Conservation (phyloP, 441 rosid genomes). For the Manihot esculenta region DNA sequence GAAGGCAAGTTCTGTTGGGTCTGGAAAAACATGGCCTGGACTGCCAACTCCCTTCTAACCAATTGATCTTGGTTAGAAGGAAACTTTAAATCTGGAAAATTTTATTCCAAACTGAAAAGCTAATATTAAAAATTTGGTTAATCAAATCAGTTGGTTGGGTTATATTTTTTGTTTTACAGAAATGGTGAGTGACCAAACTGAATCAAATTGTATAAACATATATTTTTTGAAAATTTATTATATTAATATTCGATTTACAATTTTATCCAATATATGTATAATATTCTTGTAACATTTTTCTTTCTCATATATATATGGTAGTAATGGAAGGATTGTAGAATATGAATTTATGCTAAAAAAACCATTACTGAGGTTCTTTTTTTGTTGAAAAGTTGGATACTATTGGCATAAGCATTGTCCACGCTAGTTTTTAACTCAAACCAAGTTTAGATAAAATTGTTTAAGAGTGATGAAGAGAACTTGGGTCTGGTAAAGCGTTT, state of each 20-base stretch:
- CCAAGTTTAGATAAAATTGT: background rate
- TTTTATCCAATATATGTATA: no score
- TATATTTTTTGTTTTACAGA: no score
- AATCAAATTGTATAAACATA: no score
- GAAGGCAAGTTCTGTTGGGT: conserved; percentile 61
- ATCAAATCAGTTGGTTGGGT: background rate
- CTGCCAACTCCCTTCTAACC: conserved; percentile 5
- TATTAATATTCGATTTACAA: no score
- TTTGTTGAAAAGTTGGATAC: background rate
- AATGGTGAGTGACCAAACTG: no score
- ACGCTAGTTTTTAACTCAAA: background rate
- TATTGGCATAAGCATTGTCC: background rate
- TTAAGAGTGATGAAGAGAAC: background rate
- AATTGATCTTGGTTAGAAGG: background rate
- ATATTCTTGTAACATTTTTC: no score
- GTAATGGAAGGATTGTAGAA: no score
- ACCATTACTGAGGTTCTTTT: background rate
- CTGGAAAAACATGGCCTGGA: conserved; percentile 18
- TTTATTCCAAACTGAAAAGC: background rate
- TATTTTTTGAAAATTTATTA: no score
- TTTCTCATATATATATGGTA: no score
- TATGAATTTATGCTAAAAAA: background rate
- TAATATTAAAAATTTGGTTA: background rate
- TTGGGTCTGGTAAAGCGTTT: background rate
- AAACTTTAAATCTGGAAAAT: background rate